Evolutionary conservation across 768 basidiomycete genomes (phyloP).

Genomic region (Panellus pusillus): DNA sequence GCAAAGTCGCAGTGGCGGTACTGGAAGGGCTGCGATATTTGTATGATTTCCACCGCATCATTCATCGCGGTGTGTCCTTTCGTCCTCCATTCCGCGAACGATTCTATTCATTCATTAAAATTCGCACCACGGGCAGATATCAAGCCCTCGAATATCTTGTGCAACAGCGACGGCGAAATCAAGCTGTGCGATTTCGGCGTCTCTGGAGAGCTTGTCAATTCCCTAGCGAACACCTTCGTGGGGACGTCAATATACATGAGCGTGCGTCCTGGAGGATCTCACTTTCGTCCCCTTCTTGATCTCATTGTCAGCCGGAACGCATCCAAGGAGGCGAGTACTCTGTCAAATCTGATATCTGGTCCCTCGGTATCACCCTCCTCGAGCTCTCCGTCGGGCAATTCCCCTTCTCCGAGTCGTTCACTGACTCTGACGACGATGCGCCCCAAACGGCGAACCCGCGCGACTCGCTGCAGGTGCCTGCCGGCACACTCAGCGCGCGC

Average conservation of each 20-base stretch:
- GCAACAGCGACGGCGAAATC: conserved; percentile 92
- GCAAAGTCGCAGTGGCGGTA: conserved; percentile 89
- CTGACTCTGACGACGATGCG: conserved; percentile 61
- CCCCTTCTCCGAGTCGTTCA: conserved; percentile 87
- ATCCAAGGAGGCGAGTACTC: conserved; percentile 99
- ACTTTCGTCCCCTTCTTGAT: conserved; percentile 3
- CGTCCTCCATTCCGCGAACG: conserved; percentile 26
- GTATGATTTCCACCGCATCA: conserved; percentile 96
- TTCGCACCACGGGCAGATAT: conserved; percentile 61
- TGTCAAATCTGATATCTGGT: conserved; percentile 99
- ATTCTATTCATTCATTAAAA: conserved; percentile 4
- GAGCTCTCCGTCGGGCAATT: conserved; percentile 96
- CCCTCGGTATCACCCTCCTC: conserved; percentile 93
- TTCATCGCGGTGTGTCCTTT: conserved; percentile 83
- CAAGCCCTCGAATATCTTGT: conserved; percentile 97
- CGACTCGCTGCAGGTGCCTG: conserved; percentile 33
- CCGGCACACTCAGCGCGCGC: background rate
- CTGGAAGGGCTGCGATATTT: conserved; percentile 94
- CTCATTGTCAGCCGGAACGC: conserved; percentile 79
- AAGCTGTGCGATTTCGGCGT: conserved; percentile 99
- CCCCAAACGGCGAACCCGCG: conserved; percentile 64
- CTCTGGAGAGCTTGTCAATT: conserved; percentile 97
- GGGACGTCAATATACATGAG: conserved; percentile 99
- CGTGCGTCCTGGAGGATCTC: conserved; percentile 49
- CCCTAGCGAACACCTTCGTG: conserved; percentile 98